phyloP scores from a whole-genome alignment of 345 rosid genomes.

The Mercurialis annua region DNA sequence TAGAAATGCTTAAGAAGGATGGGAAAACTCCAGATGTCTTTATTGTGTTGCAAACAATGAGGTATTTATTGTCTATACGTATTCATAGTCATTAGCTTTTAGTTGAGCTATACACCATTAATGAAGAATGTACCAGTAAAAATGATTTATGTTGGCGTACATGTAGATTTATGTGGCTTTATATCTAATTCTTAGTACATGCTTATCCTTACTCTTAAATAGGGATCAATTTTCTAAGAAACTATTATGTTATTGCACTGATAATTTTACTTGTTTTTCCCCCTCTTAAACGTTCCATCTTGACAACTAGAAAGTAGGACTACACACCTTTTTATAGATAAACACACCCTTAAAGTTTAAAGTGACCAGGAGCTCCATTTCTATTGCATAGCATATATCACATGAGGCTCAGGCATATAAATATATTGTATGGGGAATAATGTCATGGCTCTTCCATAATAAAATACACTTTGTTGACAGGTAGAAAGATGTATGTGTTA shows the following conservation, averaged over 20 bases:
- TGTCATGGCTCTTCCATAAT: neutral
- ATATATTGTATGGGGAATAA: no score
- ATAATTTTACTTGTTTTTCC: no score
- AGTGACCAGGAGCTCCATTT: no score
- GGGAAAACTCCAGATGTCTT: slow-evolving; percentile 58
- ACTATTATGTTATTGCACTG: no score
- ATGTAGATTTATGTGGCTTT: slow-evolving; percentile 2
- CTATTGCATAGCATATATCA: no score
- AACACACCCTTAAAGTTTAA: neutral
- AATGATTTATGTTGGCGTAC: neutral
- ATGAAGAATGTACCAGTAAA: neutral
- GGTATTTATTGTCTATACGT: slow-evolving; percentile 36
- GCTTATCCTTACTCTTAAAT: neutral
- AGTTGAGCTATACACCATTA: neutral
- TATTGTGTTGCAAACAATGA: slow-evolving; percentile 59
- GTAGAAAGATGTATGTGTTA: neutral
- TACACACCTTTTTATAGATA: neutral
- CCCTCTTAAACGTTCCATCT: neutral
- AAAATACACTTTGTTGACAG: neutral
- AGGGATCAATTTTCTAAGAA: slow-evolving; percentile 1
- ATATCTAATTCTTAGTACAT: neutral
- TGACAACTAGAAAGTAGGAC: neutral
- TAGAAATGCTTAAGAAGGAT: slow-evolving; percentile 80
- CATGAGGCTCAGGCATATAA: no score
- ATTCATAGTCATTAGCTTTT: neutral